Percentiles rank a stretch among this genome's conserved stretches.
Conservation (phyloP, 2,329 filamentous ascomycete species). For the Hymenoscyphus fraxineus region DNA sequence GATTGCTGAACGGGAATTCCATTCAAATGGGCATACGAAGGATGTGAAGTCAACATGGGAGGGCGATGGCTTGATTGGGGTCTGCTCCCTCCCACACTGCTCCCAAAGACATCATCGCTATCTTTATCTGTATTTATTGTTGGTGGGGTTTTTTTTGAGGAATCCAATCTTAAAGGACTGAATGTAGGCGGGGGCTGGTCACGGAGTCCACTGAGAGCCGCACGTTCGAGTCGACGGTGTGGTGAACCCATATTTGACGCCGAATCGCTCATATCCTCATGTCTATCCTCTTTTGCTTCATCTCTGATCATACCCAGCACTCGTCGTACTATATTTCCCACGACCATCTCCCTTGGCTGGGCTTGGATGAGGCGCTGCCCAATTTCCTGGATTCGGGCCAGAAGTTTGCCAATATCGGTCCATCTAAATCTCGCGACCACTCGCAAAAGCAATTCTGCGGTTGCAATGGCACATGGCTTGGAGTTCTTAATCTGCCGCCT, state of each 20-base stretch:
- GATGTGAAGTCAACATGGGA: constrained; percentile 57
- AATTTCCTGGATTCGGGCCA: constrained; percentile 74
- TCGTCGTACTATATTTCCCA: constrained; percentile 89
- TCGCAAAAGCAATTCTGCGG: constrained; percentile 80
- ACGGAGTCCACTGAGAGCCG: constrained; percentile 16
- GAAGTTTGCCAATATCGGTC: constrained; percentile 71
- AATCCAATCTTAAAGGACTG: constrained; percentile 31
- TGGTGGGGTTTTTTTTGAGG: constrained; percentile 25
- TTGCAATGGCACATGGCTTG: constrained; percentile 85
- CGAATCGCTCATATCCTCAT: constrained; percentile 44
- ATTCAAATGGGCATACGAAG: constrained; percentile 57
- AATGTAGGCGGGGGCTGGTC: constrained; percentile 18
- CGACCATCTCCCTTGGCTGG: constrained; percentile 82
- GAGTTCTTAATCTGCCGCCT: constrained; percentile 85
- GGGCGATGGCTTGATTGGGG: constrained; percentile 46
- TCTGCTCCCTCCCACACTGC: constrained; percentile 10
- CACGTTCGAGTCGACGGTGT: constrained; percentile 22
- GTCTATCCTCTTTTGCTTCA: constrained; percentile 78
- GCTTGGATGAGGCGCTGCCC: constrained; percentile 71
- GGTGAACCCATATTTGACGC: constrained; percentile 32
- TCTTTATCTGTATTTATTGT: constrained; percentile 17
- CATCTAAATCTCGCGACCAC: constrained; percentile 81
- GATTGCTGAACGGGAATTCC: constrained; percentile 57
- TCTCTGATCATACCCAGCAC: constrained; percentile 89
- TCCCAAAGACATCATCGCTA: constrained; percentile 27